Base-by-base conservation (phyloP, 257 asterid species). In the Ocimum tenuiflorum region DNA sequence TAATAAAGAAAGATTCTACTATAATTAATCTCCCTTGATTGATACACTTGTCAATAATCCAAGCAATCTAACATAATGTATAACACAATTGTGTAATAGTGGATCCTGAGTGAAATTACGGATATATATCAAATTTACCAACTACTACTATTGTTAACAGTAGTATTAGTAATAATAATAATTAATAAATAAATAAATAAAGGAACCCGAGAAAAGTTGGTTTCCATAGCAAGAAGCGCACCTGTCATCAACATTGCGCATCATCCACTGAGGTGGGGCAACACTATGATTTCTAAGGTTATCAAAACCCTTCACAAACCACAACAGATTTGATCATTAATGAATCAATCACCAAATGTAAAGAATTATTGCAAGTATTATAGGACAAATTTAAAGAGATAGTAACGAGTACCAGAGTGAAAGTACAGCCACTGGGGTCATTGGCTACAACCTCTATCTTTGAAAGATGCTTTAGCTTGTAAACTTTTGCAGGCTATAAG, bases 371-470 rank as follows among this genome's bases (percentile, higher is more conserved):
- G 0, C 33, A 65, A 24, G 61, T 19, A 17, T 47, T 7, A 45
- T 42, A 19, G 3, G 68, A 42, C 70, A 72, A 39, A 62, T 52
- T 52, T 14, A 29, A 13, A n/a, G 65, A 46, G 51, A 42, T 19
- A 12, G 35, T 9, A 45, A 45, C 4, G 24, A 63, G 65, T 59
- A 94, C 99, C 91, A 94, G 94, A 75, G 68, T 79, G 79, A 94
- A 94, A 67, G 99, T 94, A 78, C 99, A 94, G 56, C 99, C 99
- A 80, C 89, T 90, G 51, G 99, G 99, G 76, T 94, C 99, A 77
- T 82, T 88, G 3, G 95, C 80, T 39, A 75, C 86, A 62, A 94
- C 95, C 83, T 94, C 99, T 73, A 90, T 86, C 82, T 94, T 94
- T 3, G 97, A 88, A 53, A 94, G 91, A 85, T 90, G 99, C 82